These are phyloP conservation scores for Aspergillus funiculosus DNA, from an alignment of 495 filamentous ascomycete species.

Conservation along the genomic window DNA sequence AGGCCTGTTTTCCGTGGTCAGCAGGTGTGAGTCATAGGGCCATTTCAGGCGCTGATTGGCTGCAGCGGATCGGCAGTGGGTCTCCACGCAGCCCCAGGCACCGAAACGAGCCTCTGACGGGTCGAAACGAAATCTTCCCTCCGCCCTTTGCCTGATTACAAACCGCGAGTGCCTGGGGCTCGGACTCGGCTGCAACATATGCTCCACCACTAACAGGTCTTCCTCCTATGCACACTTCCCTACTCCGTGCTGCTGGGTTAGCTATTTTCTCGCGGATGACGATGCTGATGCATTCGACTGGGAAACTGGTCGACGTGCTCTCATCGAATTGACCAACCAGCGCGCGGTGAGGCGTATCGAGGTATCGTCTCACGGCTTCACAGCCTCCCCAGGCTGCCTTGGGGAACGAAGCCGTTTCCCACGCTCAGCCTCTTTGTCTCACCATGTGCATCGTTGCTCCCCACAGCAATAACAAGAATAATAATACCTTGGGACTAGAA, in stretches of 20 bases:
- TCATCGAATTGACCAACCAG: constrained; percentile 12
- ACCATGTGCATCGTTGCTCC: no score
- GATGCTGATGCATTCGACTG: background rate
- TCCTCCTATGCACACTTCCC: no score
- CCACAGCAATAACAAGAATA: no score
- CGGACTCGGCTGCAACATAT: constrained; percentile 7
- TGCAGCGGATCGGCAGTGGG: background rate
- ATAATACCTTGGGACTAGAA: no score
- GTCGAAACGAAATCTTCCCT: background rate
- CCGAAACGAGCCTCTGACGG: no score
- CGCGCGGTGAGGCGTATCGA: background rate
- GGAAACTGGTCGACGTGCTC: background rate
- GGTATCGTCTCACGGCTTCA: background rate
- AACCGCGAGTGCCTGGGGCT: constrained; percentile 5
- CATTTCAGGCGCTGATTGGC: constrained; percentile 21
- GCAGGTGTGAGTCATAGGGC: constrained; percentile 42
- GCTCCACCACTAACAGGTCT: background rate
- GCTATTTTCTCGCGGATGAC: background rate
- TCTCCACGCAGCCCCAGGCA: constrained; percentile 17
- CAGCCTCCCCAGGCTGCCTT: constrained; percentile 1
- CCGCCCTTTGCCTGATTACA: constrained; percentile 4
- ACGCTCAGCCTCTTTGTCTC: background rate
- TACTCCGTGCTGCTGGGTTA: no score
- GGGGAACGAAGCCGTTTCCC: constrained; percentile 6
- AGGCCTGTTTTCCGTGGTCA: constrained; percentile 21